Base-by-base conservation (phyloP, 2,329 filamentous ascomycete species). In the Atkinsonella texensis region DNA sequence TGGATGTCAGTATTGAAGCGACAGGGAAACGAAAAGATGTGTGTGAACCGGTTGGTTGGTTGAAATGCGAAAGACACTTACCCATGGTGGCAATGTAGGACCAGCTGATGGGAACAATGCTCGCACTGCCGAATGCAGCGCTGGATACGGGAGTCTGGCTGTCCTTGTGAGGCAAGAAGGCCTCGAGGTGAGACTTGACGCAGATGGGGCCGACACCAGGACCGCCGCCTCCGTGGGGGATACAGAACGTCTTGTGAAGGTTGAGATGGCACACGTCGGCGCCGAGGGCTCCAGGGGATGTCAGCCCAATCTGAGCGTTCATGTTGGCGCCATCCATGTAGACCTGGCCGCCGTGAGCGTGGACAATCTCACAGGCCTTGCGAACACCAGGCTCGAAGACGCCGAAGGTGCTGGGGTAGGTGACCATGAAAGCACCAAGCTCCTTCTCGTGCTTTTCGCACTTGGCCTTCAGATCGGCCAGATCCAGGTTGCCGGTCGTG, bases 261-360 rank as follows among this genome's bases (percentile, higher is more conserved):
- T 97, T 97, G 54, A 97, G 76, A 73, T 96, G 91, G 77, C 91
- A 97, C 40, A 96, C 90, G 65, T 97, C 91, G 32, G 91, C 91
- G 18, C 91, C 91, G 58, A 97, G 95, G 67, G 94, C 89, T 40
- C 91, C 91, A 1, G 91, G 91, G 0, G 89, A 95, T 73, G 89
- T 95, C 11, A 97, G 79, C 12, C 91, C 91, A 57, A 97, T 96
- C 69, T 97, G 91, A 17, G 91, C 91, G 65, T 96, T 97, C 89
- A 96, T 93, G 73, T 97, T 97, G 58, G 91, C 91, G 46, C 91
- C 91, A 65, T 97, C 91, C 91, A 97, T 96, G 74, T 96, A 97
- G 15, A 97, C 91, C 64, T 94, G 88, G 10, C 91, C 91, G 49
- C 91, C 91, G 63, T 94, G 74, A 57, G 85, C 70, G 71, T 97